A percentile compares a stretch with the other conserved stretches of the same genome.
phyloP scores from a whole-genome alignment of 1,284 basidiomycete genomes.

The Exsudoporus floridanus region DNA sequence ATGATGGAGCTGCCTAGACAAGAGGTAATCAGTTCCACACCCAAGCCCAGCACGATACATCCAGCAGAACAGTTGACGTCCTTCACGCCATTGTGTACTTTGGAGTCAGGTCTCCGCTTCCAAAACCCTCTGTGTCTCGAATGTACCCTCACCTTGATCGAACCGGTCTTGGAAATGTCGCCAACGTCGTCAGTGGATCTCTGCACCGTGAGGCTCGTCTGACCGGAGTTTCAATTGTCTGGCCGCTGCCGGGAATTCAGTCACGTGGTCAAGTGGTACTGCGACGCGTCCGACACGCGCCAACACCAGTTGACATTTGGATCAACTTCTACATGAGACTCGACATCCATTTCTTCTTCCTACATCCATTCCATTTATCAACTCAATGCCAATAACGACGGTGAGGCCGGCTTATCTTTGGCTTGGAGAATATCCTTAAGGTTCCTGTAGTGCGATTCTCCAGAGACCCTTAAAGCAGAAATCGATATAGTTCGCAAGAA shows the following conservation, averaged over 20 bases:
- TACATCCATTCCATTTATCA: background rate
- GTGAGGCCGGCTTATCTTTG: constrained; percentile 3
- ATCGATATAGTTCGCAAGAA: constrained; percentile 44
- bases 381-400: constrained; percentile 35
- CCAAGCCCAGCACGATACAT: constrained; percentile 15
- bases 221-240: constrained; percentile 27
- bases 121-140: background rate
- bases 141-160: constrained; percentile 28
- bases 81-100: background rate
- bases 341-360: background rate
- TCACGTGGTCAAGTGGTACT: constrained; percentile 30
- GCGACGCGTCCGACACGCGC: constrained; percentile 26
- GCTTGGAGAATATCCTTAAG: background rate
- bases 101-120: background rate
- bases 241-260: constrained; percentile 23
- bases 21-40: constrained; percentile 20
- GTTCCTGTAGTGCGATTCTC: constrained; percentile 35
- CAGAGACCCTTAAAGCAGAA: constrained; percentile 38
- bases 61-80: constrained; percentile 11
- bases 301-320: constrained; percentile 10
- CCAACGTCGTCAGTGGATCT: constrained; percentile 13
- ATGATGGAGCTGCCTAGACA: constrained; percentile 43
- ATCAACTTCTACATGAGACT: constrained; percentile 20
- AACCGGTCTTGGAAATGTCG: constrained; percentile 18
- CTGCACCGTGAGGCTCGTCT: background rate